A percentile compares a stretch with the other conserved stretches of the same genome.
Evolutionary conservation across 805 yeast genomes (phyloP).

Genomic region (Candida ficus): DNA sequence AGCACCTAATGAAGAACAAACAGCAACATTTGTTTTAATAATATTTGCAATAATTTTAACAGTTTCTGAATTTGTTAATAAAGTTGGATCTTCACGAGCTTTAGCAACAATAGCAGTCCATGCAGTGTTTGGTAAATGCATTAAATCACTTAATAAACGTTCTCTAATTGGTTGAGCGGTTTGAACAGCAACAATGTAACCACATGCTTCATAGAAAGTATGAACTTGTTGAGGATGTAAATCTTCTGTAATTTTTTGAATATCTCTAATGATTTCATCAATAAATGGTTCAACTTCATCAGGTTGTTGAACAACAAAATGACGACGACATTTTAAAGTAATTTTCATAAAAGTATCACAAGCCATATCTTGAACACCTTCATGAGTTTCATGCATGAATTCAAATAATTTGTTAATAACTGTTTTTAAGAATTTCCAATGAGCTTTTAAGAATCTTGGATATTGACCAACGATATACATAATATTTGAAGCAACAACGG

Average conservation of each 20-base stretch:
- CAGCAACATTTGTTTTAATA: constrained; percentile 92
- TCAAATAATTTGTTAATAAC: constrained; percentile 94
- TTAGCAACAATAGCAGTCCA: constrained; percentile 88
- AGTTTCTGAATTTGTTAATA: constrained; percentile 73
- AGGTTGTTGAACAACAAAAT: constrained; percentile 83
- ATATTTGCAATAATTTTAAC: constrained; percentile 91
- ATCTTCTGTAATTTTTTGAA: constrained; percentile 84
- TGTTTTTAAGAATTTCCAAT: constrained; percentile 95
- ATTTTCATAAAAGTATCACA: constrained; percentile 98
- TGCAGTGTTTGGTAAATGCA: constrained; percentile 90
- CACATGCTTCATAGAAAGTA: constrained; percentile 97
- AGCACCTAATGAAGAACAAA: constrained; percentile 91
- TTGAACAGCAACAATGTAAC: constrained; percentile 87
- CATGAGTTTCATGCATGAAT: constrained; percentile 99
- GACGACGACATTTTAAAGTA: constrained; percentile 90
- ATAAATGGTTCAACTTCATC: constrained; percentile 88
- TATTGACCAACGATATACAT: constrained; percentile 99
- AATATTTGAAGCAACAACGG: constrained; percentile 98
- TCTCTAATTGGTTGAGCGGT: constrained; percentile 64
- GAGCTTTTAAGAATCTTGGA: constrained; percentile 95
- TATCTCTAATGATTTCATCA: constrained; percentile 78
- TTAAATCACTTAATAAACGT: constrained; percentile 66
- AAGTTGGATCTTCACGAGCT: constrained; percentile 76
- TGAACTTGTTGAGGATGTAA: constrained; percentile 97
- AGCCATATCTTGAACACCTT: constrained; percentile 99